Evolutionary conservation across 805 yeast species (phyloP).

Genomic region (Nakazawaea peltata): DNA sequence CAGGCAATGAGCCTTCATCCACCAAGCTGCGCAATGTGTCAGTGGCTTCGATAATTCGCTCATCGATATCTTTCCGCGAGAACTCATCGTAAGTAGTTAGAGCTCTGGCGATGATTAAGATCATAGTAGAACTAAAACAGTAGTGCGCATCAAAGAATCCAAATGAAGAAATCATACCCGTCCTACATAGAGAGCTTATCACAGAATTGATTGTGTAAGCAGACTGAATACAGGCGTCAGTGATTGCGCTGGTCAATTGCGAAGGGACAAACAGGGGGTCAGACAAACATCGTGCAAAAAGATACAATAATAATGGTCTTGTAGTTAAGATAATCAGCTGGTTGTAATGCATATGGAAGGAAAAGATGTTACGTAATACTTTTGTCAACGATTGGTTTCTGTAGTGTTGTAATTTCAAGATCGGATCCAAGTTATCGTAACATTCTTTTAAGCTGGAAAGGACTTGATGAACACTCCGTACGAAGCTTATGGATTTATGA

Average conservation of each 20-base stretch:
- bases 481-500: constrained; percentile 1
- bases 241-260: constrained; percentile 6
- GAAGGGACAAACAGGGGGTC: constrained; percentile 4
- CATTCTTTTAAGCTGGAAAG: constrained; percentile 7
- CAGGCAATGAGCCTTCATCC: constrained; percentile 4
- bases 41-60: constrained; percentile 1
- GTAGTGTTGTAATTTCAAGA: constrained; percentile 5
- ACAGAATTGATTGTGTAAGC: constrained; percentile 9
- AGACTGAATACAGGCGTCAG: constrained; percentile 9
- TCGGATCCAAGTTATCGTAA: constrained; percentile 9
- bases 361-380: constrained; percentile 8
- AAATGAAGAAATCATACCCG: constrained; percentile 5
- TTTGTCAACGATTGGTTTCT: constrained; percentile 3
- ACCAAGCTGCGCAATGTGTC: constrained; percentile 1
- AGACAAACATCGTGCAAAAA: constrained; percentile 4
- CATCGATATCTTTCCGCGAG: constrained; percentile 1
- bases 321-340: constrained; percentile 9
- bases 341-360: constrained; percentile 10
- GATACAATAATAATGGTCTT: constrained; percentile 7
- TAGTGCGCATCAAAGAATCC: constrained; percentile 11
- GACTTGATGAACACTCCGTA: constrained; percentile 7
- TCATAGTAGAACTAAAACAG: constrained; percentile 10
- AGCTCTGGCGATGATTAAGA: constrained; percentile 2
- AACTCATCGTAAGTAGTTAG: constrained; percentile 2
- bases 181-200: constrained; percentile 3